Evolutionary conservation across 306 rosid genomes (phyloP), one percentile per base, ranked within the genome.

Genomic region (Adenanthera pavonina): DNA sequence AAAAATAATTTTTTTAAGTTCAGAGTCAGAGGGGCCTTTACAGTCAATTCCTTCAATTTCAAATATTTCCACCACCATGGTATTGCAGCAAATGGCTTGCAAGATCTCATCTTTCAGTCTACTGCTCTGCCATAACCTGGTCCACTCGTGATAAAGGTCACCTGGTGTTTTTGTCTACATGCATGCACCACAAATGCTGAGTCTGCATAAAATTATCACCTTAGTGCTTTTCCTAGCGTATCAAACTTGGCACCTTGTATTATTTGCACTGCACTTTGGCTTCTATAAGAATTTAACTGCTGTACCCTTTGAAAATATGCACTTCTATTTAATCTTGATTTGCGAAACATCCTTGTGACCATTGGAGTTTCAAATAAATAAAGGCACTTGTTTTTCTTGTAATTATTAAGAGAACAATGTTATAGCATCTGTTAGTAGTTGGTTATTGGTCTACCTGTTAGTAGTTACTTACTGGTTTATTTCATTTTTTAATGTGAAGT

Each of bases 401-500:
- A 25, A 9, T 25, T 60, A 1, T 30, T 25, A 30, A 60, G 64
- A 57, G 19, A 36, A 25, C 11, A 25, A 9, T 59, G 44, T 60
- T 51, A 40, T 74, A 30, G 48, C 36, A 47, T 19, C 57, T 62
- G 52, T 41, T 35, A 70, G 38, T 72, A 61, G 47, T 76, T 79
- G 70, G 36, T 43, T 74, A 59, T 75, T 69, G 46, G 30, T 25
- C 30, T 25, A 25, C 30, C 30, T 25, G 30, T 25, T 25, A 25
- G 30, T 25, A 25, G 30, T 25, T 25, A 25, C 30, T 25, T 25
- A 25, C 30, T 25, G 30, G 65, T 33, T 43, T 61, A 43, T 75
- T 59, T 41, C 35, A 66, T 77, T 80, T 83, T 51, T 67, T 68
- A 62, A 59, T 69, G 74, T 44, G 12, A 65, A 20, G 13, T 6